phyloP scores from a whole-genome alignment of 352 stramenopile genomes.

The Pythium scleroteichum region DNA sequence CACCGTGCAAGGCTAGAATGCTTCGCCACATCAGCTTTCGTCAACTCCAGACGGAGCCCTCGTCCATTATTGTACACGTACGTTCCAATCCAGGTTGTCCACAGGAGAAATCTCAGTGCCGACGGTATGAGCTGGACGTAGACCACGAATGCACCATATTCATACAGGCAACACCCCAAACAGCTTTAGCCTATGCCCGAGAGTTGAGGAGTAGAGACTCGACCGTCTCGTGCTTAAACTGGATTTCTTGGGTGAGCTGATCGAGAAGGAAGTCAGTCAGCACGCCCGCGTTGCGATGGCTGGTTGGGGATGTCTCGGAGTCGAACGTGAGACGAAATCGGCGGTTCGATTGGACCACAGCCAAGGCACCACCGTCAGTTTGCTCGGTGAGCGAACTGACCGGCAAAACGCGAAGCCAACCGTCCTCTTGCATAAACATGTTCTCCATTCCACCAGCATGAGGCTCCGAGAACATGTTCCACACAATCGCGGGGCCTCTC shows the following conservation, averaged over 20 bases:
- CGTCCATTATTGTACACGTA: background rate
- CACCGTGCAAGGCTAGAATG: too few species aligned
- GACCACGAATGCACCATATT: background rate
- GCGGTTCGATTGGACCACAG: constrained; percentile 12
- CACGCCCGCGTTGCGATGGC: constrained; percentile 13
- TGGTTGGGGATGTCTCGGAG: constrained; percentile 1
- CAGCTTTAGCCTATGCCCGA: background rate
- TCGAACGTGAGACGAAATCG: constrained; percentile 15
- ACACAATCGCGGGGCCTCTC: constrained; percentile 2
- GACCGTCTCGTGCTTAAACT: constrained; percentile 23
- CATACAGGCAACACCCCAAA: background rate
- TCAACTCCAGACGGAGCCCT: too few species aligned
- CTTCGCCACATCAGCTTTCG: too few species aligned
- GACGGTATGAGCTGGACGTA: background rate
- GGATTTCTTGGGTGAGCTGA: constrained; percentile 15
- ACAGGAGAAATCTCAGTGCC: too few species aligned
- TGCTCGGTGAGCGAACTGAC: background rate
- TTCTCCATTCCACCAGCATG: background rate
- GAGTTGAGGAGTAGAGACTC: constrained; percentile 15
- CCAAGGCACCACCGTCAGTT: background rate
- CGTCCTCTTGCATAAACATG: constrained; percentile 6
- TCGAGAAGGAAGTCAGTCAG: constrained; percentile 20
- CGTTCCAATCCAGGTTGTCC: background rate
- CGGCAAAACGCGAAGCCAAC: constrained; percentile 7
- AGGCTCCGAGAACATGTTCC: constrained; percentile 5